Evolutionary conservation across 1,139 yeast genomes (phyloP), one percentile per base, ranked within the genome.

Genomic region (Groenewaldozyma auringiensis): DNA sequence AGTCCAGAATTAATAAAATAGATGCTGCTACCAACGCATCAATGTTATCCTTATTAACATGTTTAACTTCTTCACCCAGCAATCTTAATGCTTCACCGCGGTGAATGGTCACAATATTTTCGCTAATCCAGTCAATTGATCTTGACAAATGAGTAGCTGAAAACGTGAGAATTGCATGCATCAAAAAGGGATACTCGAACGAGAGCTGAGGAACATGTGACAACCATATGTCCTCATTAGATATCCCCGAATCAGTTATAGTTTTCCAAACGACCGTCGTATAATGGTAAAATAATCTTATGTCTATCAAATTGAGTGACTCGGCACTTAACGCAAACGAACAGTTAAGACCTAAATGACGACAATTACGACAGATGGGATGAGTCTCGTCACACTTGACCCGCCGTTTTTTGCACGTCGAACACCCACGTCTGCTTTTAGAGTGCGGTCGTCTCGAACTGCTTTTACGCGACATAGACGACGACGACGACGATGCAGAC

Each of bases 11-110:
- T 46, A 89, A 69, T 40, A 89, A 79, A 54, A 89, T 75, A 0
- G 96, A 95, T 47, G 94, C 80, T 0, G 96, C 96, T 11, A 89
- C 96, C 49, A 89, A 68, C 0, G 96, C 95, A 64, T 89, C 97
- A 4, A 95, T 83, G 57, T 88, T 88, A 41, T 83, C 88, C 1
- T 85, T 74, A 31, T 84, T 82, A 50, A 89, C 87, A 53, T 85
- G 80, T 53, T 85, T 70, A 2, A 89, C 95, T 1, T 94, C 96
- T 57, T 84, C 94, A 48, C 96, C 69, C 45, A 89, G 67, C 40
- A 87, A 68, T 47, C 89, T 69, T 43, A 89, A 67, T 0, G 96
- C 95, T 60, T 86, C 94, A 8, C 94, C 87, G 38, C 96, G 69
- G 64, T 89, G 96, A 45, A 81, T 75, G 0, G 95, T 86, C 8